These are phyloP conservation scores for Rhizopus stolonifer DNA, from an alignment of 371 early-diverging fungal species.

Conservation along the genomic window DNA sequence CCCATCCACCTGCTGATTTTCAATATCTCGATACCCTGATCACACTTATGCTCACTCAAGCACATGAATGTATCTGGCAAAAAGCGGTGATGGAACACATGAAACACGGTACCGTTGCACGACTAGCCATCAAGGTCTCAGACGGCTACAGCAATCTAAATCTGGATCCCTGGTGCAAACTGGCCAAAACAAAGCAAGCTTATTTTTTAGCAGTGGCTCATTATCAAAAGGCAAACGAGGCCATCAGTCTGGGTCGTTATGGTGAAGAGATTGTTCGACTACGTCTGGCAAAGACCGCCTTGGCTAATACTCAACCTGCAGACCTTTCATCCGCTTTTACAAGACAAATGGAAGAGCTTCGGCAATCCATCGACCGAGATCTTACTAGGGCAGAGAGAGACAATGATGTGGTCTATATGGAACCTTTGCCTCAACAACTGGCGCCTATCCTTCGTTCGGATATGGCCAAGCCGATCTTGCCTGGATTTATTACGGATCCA, in stretches of 20 bases:
- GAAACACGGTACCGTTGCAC: slow-evolving; percentile 74
- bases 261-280: slow-evolving; percentile 86
- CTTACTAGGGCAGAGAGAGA: slow-evolving; percentile 79
- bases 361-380: slow-evolving; percentile 55
- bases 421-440: slow-evolving; percentile 72
- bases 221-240: slow-evolving; percentile 72
- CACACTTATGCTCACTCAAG: slow-evolving; percentile 84
- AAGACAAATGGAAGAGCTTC: slow-evolving; percentile 42
- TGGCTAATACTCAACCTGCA: too few relatives aligned
- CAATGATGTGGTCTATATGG: slow-evolving; percentile 86
- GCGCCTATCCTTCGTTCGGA: slow-evolving; percentile 64
- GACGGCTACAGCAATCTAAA: slow-evolving; percentile 52
- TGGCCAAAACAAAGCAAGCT: slow-evolving; percentile 66
- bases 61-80: slow-evolving; percentile 87
- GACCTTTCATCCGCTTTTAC: slow-evolving; percentile 12
- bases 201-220: slow-evolving; percentile 79
- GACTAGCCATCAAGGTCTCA: slow-evolving; percentile 72
- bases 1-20: slow-evolving; percentile 59
- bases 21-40: slow-evolving; percentile 62
- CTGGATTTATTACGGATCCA: slow-evolving; percentile 37
- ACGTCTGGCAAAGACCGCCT: slow-evolving; percentile 55
- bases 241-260: slow-evolving; percentile 67
- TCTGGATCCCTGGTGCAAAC: slow-evolving; percentile 63
- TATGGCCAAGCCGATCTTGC: slow-evolving; percentile 69
- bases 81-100: slow-evolving; percentile 77